Conservation (phyloP, 1,284 basidiomycete species). For the Xanthoconium separans region DNA sequence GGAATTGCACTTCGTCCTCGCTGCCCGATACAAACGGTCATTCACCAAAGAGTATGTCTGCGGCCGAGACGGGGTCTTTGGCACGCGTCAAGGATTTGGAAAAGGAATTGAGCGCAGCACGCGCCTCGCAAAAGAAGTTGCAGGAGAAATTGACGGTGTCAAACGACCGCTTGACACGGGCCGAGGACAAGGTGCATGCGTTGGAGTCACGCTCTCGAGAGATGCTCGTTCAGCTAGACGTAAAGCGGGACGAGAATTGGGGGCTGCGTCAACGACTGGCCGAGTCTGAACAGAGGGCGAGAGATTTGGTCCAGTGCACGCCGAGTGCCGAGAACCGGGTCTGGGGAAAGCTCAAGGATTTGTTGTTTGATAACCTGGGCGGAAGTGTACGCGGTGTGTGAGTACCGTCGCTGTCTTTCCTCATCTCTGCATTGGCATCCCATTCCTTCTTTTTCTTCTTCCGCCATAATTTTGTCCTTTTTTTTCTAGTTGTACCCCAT, state of each 20-base stretch:
- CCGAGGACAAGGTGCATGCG: slow-evolving; percentile 16
- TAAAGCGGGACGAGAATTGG: slow-evolving; percentile 21
- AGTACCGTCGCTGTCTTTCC: not conserved
- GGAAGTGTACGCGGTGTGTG: slow-evolving; percentile 21
- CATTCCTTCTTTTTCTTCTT: not conserved
- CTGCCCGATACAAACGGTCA: not conserved
- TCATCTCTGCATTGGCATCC: slow-evolving; percentile 9
- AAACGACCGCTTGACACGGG: slow-evolving; percentile 10
- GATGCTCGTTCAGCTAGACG: slow-evolving; percentile 16
- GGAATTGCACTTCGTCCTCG: not conserved
- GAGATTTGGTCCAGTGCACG: slow-evolving; percentile 16
- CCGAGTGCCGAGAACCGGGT: slow-evolving; percentile 20
- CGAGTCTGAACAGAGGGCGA: slow-evolving; percentile 24
- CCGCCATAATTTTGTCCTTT: not conserved
- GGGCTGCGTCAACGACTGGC: slow-evolving; percentile 23
- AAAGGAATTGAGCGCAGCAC: slow-evolving; percentile 19
- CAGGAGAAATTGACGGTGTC: slow-evolving; percentile 20
- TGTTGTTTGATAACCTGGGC: slow-evolving; percentile 31
- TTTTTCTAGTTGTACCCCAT: slow-evolving; percentile 15
- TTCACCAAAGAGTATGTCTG: slow-evolving; percentile 1
- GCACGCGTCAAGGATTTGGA: slow-evolving; percentile 24
- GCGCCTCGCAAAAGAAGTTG: slow-evolving; percentile 13
- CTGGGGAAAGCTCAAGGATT: slow-evolving; percentile 31
- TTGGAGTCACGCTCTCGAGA: slow-evolving; percentile 24
- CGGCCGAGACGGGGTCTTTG: not conserved